A percentile compares a stretch with the other conserved stretches of the same genome.
Conservation (phyloP, 2,329 filamentous ascomycete genomes). For the Aspergillus clavatus region DNA sequence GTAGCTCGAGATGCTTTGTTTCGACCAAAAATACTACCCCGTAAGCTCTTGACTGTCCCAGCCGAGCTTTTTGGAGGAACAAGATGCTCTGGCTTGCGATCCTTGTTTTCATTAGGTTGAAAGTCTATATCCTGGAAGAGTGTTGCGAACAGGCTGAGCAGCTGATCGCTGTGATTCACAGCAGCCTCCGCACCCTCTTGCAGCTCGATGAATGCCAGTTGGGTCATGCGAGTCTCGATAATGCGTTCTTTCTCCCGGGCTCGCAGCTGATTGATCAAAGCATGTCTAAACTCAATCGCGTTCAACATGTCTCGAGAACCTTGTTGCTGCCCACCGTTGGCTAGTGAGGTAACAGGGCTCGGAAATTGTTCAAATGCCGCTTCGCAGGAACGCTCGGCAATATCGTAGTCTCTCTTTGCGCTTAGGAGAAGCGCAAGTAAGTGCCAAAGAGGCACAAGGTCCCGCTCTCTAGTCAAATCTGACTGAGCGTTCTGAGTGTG, state of each 20-base stretch:
- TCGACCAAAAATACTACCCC: slow-evolving; percentile 73
- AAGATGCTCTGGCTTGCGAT: slow-evolving; percentile 36
- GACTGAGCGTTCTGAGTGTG: slow-evolving; percentile 21
- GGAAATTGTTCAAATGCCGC: slow-evolving; percentile 88
- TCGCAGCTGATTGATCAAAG: slow-evolving; percentile 71
- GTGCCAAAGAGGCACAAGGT: slow-evolving; percentile 82
- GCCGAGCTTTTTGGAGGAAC: slow-evolving; percentile 64
- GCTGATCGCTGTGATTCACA: slow-evolving; percentile 80
- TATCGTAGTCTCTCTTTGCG: slow-evolving; percentile 76
- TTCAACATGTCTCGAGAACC: slow-evolving; percentile 15
- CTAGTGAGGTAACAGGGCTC: slow-evolving; percentile 65
- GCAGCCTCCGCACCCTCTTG: slow-evolving; percentile 78
- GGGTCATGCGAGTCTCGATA: slow-evolving; percentile 93
- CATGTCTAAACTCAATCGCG: slow-evolving; percentile 35
- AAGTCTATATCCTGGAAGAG: slow-evolving; percentile 65
- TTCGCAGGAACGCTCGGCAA: slow-evolving; percentile 77
- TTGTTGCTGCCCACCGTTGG: slow-evolving; percentile 44
- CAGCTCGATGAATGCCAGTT: slow-evolving; percentile 76
- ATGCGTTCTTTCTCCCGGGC: slow-evolving; percentile 79
- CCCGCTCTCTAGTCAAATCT: slow-evolving; percentile 36
- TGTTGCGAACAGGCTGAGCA: slow-evolving; percentile 74
- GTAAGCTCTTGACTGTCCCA: slow-evolving; percentile 65
- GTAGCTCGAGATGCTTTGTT: slow-evolving; percentile 45
- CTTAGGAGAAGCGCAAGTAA: slow-evolving; percentile 80
- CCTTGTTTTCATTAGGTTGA: slow-evolving; percentile 23